A percentile compares a stretch with the other conserved stretches of the same genome.
phyloP scores from a whole-genome alignment of 768 basidiomycete species.

The Termitomyces sp. region DNA sequence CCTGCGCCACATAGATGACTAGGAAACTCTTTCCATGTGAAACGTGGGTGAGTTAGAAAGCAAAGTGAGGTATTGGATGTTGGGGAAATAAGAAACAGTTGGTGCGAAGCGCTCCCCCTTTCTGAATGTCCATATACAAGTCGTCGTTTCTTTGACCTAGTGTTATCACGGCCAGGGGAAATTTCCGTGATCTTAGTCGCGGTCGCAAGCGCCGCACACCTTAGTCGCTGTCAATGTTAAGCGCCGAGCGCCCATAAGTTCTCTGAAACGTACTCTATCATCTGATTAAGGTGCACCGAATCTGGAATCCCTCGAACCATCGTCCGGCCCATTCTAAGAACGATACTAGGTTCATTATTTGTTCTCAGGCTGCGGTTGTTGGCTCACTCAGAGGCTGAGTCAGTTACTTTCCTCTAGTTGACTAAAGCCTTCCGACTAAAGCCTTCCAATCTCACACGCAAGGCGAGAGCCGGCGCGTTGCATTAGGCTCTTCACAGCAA shows the following conservation, averaged over 20 bases:
- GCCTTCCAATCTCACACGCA: neutral
- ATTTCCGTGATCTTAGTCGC: neutral
- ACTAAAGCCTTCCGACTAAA: neutral
- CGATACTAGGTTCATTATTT: neutral
- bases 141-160: neutral
- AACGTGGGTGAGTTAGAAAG: neutral
- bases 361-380: neutral
- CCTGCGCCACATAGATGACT: neutral
- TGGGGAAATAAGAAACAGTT: no score
- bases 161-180: neutral
- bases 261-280: neutral
- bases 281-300: neutral
- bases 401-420: neutral
- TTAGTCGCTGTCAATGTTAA: neutral
- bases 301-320: neutral
- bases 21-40: no score
- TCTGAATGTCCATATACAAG: no score
- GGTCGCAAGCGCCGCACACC: neutral
- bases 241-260: neutral
- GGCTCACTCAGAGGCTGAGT: neutral
- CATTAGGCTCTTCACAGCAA: constrained; percentile 1
- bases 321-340: neutral
- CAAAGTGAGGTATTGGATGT: no score
- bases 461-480: no score
- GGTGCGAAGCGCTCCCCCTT: no score